Conservation (phyloP, 2,329 filamentous ascomycete genomes). For the Penicillium sp. region DNA sequence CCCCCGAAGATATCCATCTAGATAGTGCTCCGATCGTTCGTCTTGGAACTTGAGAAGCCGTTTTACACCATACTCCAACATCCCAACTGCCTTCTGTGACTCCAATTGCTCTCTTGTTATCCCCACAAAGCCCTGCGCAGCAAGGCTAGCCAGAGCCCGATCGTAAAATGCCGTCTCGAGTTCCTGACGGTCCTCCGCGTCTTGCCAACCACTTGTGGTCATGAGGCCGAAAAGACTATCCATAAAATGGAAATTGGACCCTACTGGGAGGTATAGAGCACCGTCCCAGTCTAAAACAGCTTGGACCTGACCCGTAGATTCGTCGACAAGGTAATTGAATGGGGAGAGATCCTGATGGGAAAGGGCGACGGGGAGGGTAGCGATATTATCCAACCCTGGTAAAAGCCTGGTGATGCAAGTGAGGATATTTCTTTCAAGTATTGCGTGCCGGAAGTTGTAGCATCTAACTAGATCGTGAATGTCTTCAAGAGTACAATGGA, state of each 20-base stretch:
- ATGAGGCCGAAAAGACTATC: constrained; percentile 14
- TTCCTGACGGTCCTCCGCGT: constrained; percentile 10
- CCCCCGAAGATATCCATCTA: constrained; percentile 14
- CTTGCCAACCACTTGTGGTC: constrained; percentile 12
- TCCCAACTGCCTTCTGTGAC: constrained; percentile 14
- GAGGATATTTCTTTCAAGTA: too few relatives aligned
- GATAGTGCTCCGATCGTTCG: constrained; percentile 14
- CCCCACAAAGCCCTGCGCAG: constrained; percentile 5
- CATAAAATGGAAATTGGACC: constrained; percentile 15
- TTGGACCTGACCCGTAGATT: constrained; percentile 7
- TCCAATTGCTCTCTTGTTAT: constrained; percentile 14
- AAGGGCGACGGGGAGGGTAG: constrained; percentile 10
- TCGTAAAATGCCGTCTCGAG: constrained; percentile 12
- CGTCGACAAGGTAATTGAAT: constrained; percentile 16
- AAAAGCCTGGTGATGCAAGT: constrained; percentile 10
- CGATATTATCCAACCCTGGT: constrained; percentile 6
- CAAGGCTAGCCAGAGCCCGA: constrained; percentile 14
- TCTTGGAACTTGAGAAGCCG: constrained; percentile 17
- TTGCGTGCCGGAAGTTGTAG: too few relatives aligned
- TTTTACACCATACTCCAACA: constrained; percentile 12
- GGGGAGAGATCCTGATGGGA: constrained; percentile 11
- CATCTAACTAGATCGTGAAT: too few relatives aligned
- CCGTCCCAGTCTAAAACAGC: constrained; percentile 13
- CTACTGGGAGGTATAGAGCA: constrained; percentile 10
- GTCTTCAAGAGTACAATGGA: too few relatives aligned